Evolutionary conservation across 371 early-diverging fungal species (phyloP), one percentile per base, ranked within the genome.

Genomic region (Mucor saturninus): DNA sequence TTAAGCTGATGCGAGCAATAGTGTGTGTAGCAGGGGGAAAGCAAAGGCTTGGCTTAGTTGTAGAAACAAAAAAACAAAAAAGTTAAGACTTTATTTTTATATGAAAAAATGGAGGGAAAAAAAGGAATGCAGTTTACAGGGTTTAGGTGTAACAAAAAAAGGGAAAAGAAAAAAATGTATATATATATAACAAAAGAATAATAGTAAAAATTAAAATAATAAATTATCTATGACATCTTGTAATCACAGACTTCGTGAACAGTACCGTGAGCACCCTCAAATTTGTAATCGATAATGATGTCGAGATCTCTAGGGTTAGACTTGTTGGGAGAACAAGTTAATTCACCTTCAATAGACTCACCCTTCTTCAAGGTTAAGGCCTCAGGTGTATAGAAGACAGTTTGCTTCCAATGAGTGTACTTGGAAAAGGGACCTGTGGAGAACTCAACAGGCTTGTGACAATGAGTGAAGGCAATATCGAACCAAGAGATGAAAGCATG

Each of bases 381-480:
- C 29, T 92, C 89, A 30, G 76, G 77, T 5, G 89, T 88, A 76
- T 95, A 95, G 67, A 98, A 97, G 31, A 96, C 89, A 26, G 98
- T 96, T 77, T 98, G 98, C 84, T 97, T 98, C 99, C 99, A 99
- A 77, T 99, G 99, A 42, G 99, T 99, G 71, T 93, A 92, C 78
- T 90, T 88, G 48, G 91, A 83, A 57, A 85, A 81, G 5, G 98
- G 96, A 3, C 93, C 90, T 8, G 99, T 99, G 61, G 93, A 93
- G 76, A 99, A 96, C 62, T 76, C 72, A 60, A 97, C 86, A 31
- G 92, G 92, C 83, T 89, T 92, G 77, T 89, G 93, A 80, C 88
- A 92, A 62, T 88, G 87, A 11, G 87, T 86, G 76, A 99, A 99
- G 55, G 82, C 86, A 61, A 93, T 95, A 77, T 98, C 98, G 72